phyloP scores from a whole-genome alignment of 805 yeast genomes.

The Starmerella vaccinii region DNA sequence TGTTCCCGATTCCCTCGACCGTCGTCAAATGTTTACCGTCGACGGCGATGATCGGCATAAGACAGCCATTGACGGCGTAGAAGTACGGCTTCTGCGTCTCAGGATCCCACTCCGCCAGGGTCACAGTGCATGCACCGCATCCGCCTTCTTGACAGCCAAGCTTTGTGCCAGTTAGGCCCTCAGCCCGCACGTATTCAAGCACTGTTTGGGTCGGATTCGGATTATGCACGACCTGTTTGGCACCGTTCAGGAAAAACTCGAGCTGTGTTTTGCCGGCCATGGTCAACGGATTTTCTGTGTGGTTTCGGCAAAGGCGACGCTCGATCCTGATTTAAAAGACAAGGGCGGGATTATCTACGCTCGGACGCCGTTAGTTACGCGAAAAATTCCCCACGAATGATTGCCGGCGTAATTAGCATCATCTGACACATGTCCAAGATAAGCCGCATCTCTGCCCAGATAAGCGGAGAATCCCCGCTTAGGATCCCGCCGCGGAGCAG shows the following conservation, averaged over 20 bases:
- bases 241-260: slow-evolving; percentile 37
- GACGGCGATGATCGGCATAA: slow-evolving; percentile 38
- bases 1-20: slow-evolving; percentile 40
- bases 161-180: slow-evolving; percentile 38
- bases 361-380: too few relatives aligned
- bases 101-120: slow-evolving; percentile 32
- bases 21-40: slow-evolving; percentile 42
- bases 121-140: slow-evolving; percentile 43
- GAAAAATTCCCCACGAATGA: not conserved
- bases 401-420: not conserved
- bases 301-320: too few relatives aligned
- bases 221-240: slow-evolving; percentile 30
- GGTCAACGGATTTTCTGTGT: too few relatives aligned
- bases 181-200: slow-evolving; percentile 36
- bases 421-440: not conserved
- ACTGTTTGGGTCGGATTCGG: slow-evolving; percentile 39
- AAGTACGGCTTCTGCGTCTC: slow-evolving; percentile 27
- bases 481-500: not conserved
- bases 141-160: slow-evolving; percentile 45
- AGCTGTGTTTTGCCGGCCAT: slow-evolving; percentile 4
- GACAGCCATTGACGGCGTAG: slow-evolving; percentile 39
- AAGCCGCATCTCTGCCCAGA: not conserved
- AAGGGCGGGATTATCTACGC: too few relatives aligned
- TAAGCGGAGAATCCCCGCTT: not conserved
- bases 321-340: too few relatives aligned